A percentile compares a stretch with the other conserved stretches of the same genome.
These are phyloP conservation scores for Camillea tinctor DNA, from an alignment of 2,329 filamentous ascomycete genomes.

Conservation along the genomic window DNA sequence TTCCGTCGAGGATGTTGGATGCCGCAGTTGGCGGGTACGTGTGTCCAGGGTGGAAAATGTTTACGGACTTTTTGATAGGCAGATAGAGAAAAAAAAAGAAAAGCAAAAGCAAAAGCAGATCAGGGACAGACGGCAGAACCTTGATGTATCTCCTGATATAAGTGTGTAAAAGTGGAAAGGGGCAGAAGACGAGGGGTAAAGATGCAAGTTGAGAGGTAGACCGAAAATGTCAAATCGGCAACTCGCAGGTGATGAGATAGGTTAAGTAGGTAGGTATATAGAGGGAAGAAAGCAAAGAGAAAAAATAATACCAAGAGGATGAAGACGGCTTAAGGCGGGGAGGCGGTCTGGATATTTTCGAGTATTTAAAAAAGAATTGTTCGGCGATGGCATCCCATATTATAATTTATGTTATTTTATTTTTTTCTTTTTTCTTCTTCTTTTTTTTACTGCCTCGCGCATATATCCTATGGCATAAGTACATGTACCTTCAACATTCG, in stretches of 20 bases:
- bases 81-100: slow-evolving; percentile 14
- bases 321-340: background rate
- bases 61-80: slow-evolving; percentile 26
- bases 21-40: slow-evolving; percentile 20
- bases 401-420: background rate
- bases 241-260: background rate
- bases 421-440: background rate
- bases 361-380: background rate
- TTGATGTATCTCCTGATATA: too few species aligned
- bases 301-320: too few species aligned
- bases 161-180: too few species aligned
- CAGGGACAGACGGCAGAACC: background rate
- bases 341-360: background rate
- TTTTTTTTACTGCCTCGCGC: too few species aligned
- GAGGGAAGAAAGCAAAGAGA: background rate
- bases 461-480: background rate
- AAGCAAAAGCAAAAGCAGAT: background rate
- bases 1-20: slow-evolving; percentile 25
- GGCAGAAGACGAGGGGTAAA: background rate
- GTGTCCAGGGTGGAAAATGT: slow-evolving; percentile 14
- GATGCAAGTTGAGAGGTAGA: background rate
- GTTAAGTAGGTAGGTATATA: too few species aligned
- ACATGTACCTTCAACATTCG: background rate
- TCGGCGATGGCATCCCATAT: background rate
- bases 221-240: background rate